Evolutionary conservation across 1,139 yeast species (phyloP), one percentile per base, ranked within the genome.

Genomic region (Pichia inconspicua): DNA sequence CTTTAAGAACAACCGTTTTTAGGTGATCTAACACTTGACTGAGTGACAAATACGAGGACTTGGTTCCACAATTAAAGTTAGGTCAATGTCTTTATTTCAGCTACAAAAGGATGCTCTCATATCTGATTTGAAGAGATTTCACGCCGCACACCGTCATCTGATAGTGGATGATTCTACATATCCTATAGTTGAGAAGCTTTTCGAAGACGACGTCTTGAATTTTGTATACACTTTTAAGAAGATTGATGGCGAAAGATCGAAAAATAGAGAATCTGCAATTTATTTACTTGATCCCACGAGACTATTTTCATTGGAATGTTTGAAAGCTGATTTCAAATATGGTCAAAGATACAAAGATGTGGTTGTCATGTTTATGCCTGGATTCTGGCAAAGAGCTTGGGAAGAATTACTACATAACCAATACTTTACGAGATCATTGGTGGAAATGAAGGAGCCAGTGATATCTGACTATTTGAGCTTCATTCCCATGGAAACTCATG

Each of bases 331-430:
- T 60, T 82, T 75, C 55, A 65, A 74, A 1, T 67, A 65, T 9
- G 83, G 84, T 0, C 66, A 73, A 15, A 69, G 84, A 44, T 83
- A 82, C 61, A 73, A 73, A 30, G 73, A 71, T 34, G 80, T 82
- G 1, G 78, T 80, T 61, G 66, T 50, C 80, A 15, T 73, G 79
- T 55, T 75, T 80, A 62, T 80, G 2, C 82, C 85, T 0, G 82
- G 81, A 2, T 58, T 74, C 34, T 66, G 67, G 12, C 55, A 57
- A 6, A 59, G 64, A 15, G 49, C 66, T 17, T 60, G 55, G 48
- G 47, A 48, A 2, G 47, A 48, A 27, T 45, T 65, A 19, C 25
- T 45, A 25, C 39, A 49, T 9, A 62, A 60, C 43, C 34, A 48
- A 30, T 27, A 49, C 34, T 46, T 61, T 15, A 49, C 50, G 41